These are phyloP conservation scores for Pyrus hybrid DNA, from an alignment of 331 rosid species.

Conservation along the genomic window DNA sequence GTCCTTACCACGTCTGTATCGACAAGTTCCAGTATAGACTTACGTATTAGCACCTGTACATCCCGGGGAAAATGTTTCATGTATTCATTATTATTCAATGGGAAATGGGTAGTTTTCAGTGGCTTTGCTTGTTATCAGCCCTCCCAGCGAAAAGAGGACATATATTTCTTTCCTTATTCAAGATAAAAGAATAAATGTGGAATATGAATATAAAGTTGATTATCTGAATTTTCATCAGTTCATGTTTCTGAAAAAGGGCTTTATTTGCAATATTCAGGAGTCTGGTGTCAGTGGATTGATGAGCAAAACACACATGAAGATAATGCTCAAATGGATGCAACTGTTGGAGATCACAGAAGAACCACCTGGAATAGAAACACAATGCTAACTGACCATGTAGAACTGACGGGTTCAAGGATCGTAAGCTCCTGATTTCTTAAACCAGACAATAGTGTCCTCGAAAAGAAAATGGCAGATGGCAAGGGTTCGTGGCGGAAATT, in stretches of 20 bases:
- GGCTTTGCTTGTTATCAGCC: background rate
- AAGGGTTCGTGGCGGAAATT: too few relatives aligned
- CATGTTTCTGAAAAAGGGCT: background rate
- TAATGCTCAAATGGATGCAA: slow-evolving; percentile 42
- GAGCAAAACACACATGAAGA: slow-evolving; percentile 53
- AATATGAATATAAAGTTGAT: background rate
- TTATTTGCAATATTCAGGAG: slow-evolving; percentile 12
- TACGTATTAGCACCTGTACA: background rate
- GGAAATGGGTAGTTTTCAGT: background rate
- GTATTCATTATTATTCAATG: background rate
- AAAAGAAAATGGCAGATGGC: too few relatives aligned
- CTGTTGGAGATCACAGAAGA: background rate
- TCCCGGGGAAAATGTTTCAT: background rate
- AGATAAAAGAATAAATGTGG: background rate
- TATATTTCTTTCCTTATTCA: background rate
- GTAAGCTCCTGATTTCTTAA: too few relatives aligned
- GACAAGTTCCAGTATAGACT: background rate
- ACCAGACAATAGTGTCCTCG: too few relatives aligned
- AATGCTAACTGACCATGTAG: too few relatives aligned
- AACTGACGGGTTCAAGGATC: too few relatives aligned
- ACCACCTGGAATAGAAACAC: background rate
- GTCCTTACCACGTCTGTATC: background rate
- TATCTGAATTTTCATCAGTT: background rate
- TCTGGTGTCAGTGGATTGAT: slow-evolving; percentile 33
- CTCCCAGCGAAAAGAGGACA: background rate